Percentiles rank a stretch among this genome's conserved stretches.
Conservation (phyloP, 352 stramenopile genomes). For the Pythium chondricola region DNA sequence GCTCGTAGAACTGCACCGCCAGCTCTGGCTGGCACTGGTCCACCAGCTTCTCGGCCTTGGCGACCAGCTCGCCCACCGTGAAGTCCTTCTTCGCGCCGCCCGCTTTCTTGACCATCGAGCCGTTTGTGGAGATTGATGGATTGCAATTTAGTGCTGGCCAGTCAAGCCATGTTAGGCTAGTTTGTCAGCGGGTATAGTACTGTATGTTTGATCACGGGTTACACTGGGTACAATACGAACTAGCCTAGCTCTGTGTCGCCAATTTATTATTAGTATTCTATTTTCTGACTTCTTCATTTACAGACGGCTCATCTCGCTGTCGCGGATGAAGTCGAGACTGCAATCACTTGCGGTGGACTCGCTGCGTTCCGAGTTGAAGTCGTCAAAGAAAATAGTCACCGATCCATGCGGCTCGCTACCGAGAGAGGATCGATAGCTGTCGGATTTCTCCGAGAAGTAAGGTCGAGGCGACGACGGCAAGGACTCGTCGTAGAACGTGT, state of each 20-base stretch:
- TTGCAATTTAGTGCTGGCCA: neutral
- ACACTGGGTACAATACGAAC: neutral
- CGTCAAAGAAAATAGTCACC: constrained; percentile 11
- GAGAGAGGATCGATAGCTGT: constrained; percentile 17
- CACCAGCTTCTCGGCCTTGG: constrained; percentile 79
- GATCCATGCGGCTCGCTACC: neutral
- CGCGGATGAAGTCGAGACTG: neutral
- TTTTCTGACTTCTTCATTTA: no score
- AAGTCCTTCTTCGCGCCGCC: constrained; percentile 28
- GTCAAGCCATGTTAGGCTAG: constrained; percentile 12
- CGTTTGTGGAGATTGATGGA: neutral
- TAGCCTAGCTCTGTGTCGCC: no score
- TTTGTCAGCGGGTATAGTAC: constrained; percentile 5
- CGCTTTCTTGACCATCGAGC: constrained; percentile 25
- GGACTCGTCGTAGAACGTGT: constrained; percentile 4
- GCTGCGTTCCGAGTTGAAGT: constrained; percentile 3
- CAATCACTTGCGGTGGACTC: neutral
- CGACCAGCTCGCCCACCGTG: constrained; percentile 64
- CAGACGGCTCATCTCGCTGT: no score
- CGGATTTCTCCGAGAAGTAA: constrained; percentile 6
- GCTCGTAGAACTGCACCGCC: constrained; percentile 81
- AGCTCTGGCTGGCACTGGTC: constrained; percentile 82
- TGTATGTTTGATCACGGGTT: neutral
- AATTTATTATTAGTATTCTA: no score
- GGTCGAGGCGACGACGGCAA: constrained; percentile 8